Percentiles rank a stretch among this genome's conserved stretches.
Evolutionary conservation across 2,329 filamentous ascomycete genomes (phyloP).

Genomic region (Acrodontium crateriforme): DNA sequence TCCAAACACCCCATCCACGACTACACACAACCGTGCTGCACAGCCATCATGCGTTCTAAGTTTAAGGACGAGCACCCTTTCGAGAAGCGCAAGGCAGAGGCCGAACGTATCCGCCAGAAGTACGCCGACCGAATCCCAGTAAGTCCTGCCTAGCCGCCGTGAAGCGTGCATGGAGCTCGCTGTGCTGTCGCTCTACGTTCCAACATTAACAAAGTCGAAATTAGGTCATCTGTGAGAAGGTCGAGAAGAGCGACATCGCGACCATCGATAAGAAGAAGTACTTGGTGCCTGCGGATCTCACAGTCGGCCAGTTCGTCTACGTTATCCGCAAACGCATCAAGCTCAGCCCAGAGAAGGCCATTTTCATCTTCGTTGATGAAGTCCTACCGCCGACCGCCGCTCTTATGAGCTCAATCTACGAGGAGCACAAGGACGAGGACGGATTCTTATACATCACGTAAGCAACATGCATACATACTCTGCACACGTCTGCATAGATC

Average conservation of each 20-base stretch:
- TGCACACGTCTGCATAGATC: not conserved
- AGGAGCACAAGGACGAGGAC: conserved; percentile 85
- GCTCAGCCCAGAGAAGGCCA: conserved; percentile 97
- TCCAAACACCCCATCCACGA: conserved; percentile 3
- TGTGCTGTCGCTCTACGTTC: not conserved
- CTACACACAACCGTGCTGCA: conserved; percentile 12
- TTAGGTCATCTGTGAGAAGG: conserved; percentile 98
- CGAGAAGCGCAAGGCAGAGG: conserved; percentile 99
- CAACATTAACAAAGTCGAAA: conserved; percentile 4
- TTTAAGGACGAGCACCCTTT: conserved; percentile 99
- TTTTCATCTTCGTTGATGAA: conserved; percentile 99
- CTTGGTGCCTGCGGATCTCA: conserved; percentile 90
- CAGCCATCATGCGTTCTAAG: conserved; percentile 82
- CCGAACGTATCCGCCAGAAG: conserved; percentile 97
- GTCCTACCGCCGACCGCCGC: conserved; percentile 92
- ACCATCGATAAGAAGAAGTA: conserved; percentile 99
- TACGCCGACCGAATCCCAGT: conserved; percentile 97
- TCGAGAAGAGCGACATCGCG: conserved; percentile 97
- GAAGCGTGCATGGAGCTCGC: not conserved
- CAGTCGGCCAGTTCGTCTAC: conserved; percentile 98
- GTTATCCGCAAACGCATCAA: conserved; percentile 99
- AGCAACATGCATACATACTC: conserved; percentile 12
- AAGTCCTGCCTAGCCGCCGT: conserved; percentile 31
- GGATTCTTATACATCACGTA: conserved; percentile 97
- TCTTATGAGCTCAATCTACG: conserved; percentile 98